A percentile compares a stretch with the other conserved stretches of the same genome.
phyloP scores from a whole-genome alignment of 768 basidiomycete species.

The Collybiopsis luxurians region DNA sequence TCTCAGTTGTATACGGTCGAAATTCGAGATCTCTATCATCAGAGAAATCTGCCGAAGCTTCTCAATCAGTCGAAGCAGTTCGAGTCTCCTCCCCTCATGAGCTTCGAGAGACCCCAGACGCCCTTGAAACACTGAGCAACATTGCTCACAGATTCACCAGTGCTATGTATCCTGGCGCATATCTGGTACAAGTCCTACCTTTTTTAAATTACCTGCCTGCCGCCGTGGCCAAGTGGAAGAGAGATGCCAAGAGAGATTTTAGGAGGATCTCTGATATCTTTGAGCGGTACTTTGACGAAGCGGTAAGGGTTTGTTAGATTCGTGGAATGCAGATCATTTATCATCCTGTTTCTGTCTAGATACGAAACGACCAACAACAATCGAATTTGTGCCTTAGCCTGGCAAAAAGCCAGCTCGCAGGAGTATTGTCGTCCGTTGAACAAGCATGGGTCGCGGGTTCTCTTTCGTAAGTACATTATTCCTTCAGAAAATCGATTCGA shows the following conservation, averaged over 20 bases:
- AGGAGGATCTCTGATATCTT: neutral
- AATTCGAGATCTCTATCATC: neutral
- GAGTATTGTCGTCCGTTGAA: neutral
- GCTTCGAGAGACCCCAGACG: neutral
- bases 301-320: neutral
- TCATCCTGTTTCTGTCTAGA: neutral
- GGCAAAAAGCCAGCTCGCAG: neutral
- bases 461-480: neutral
- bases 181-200: neutral
- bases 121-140: neutral
- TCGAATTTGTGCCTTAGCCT: neutral
- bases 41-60: neutral
- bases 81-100: neutral
- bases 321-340: neutral
- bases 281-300: neutral
- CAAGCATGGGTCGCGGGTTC: neutral
- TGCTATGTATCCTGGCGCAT: neutral
- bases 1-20: slow-evolving; percentile 1
- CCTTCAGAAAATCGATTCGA: neutral
- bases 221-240: neutral
- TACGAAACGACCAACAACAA: neutral
- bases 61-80: neutral
- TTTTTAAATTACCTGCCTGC: neutral
- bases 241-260: neutral
- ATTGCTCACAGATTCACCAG: neutral